Base-by-base conservation (phyloP, 768 basidiomycete species). In the Lyophyllum semitale region DNA sequence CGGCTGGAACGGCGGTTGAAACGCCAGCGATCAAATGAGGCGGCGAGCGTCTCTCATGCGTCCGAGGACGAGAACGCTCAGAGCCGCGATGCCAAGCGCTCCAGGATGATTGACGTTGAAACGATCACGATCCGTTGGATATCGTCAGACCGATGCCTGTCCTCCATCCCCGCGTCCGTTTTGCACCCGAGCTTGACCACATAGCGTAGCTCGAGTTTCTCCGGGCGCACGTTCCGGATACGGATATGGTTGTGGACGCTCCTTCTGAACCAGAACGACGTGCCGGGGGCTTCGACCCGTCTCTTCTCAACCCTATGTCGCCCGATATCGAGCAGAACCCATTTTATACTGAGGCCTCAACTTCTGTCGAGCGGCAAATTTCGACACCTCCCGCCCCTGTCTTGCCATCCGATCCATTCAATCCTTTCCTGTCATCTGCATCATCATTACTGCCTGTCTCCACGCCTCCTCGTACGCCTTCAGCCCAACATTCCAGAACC, bases 1-100 rank as follows among this genome's bases (percentile, higher is more conserved):
- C 79, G 83, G 62, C 75, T 94, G 7, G 92, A 93, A 70, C 80
- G 92, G 26, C 74, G 81, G 55, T 72, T 91, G 63, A 93, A 93
- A 76, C 71, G 91, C 57, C 83, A 85, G 61, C 80, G 91, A 6
- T 78, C 84, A 1, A 79, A 81, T 25, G 82, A 83, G 27, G 78
- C 78, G 26, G 77, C 73, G 23, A 79, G 77, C 13, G 83, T 81
- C 45, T 73, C 79, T 55, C 70, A 79, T 66, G 68, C 66, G 55
- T 84, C 84, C 4, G 85, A 85, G 53, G 81, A 75, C 32, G 88
- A 85, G 57, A 70, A 71, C 20, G 70, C 67, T 13, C 76, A 72
- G 42, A 74, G 66, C 46, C 76, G 82, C 48, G 79, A 81, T 53
- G 70, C 80, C 38, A 91, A 92, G 62, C 79, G 89, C 27, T 76